Conservation (phyloP, 768 basidiomycete species). For the Candolleomyces efflorescens region DNA sequence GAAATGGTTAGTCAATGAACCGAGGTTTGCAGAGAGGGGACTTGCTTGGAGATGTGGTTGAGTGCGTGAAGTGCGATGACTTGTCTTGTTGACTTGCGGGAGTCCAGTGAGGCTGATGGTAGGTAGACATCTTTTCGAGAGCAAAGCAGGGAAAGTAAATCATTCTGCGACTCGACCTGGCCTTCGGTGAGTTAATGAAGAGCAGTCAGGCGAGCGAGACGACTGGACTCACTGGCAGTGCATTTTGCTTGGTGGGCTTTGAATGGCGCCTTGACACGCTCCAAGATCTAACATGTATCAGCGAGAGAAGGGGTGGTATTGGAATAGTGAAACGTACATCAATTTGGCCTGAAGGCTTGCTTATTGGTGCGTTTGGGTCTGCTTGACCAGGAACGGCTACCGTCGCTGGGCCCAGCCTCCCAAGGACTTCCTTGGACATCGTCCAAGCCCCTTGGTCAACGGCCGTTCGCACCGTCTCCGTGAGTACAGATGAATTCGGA, state of each 20-base stretch:
- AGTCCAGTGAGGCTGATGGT: constrained; percentile 59
- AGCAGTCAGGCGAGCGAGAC: not conserved
- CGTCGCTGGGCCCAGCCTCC: constrained; percentile 56
- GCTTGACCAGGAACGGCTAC: constrained; percentile 45
- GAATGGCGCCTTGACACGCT: constrained; percentile 55
- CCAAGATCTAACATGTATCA: constrained; percentile 40
- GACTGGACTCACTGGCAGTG: constrained; percentile 38
- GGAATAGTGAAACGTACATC: constrained; percentile 21
- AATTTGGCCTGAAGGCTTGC: constrained; percentile 22
- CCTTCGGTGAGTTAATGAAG: constrained; percentile 28
- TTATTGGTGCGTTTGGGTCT: constrained; percentile 18
- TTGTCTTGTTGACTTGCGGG: constrained; percentile 61
- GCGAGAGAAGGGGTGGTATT: not conserved
- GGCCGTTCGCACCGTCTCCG: constrained; percentile 43
- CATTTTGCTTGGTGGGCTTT: constrained; percentile 48
- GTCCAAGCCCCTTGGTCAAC: constrained; percentile 60
- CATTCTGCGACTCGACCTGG: constrained; percentile 54
- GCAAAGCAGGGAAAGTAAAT: constrained; percentile 60
- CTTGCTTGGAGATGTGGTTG: constrained; percentile 88
- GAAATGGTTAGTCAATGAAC: not conserved
- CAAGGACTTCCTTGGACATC: constrained; percentile 39
- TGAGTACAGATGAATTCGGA: constrained; percentile 44
- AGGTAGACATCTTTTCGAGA: constrained; percentile 76
- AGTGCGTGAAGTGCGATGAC: constrained; percentile 74
- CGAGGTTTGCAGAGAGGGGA: not conserved